Conservation (phyloP, 306 rosid species). For the Erythrophleum fordii region DNA sequence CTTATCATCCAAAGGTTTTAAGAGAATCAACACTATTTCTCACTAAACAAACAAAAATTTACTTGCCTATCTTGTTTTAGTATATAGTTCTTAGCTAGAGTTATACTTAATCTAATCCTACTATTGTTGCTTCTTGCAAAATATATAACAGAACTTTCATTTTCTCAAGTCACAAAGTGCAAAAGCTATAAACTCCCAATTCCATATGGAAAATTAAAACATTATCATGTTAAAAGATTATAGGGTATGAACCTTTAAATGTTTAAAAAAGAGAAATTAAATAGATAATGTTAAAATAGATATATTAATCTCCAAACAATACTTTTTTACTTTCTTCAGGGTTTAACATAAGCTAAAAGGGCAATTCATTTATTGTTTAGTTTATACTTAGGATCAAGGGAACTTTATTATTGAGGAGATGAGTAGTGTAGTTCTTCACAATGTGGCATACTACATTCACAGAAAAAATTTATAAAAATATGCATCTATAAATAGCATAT, state of each 20-base stretch:
- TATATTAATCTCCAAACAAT: neutral
- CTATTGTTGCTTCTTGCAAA: constrained; percentile 76
- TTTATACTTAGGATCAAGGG: constrained; percentile 88
- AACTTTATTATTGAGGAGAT: constrained; percentile 72
- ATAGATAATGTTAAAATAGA: neutral
- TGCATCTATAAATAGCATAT: constrained; percentile 12
- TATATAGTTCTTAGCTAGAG: constrained; percentile 59
- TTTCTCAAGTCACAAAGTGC: neutral
- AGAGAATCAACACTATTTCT: no score
- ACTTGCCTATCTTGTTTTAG: constrained; percentile 52
- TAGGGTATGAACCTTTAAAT: neutral
- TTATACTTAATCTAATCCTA: constrained; percentile 68
- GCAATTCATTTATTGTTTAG: constrained; percentile 3
- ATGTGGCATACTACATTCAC: constrained; percentile 78
- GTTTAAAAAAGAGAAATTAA: neutral
- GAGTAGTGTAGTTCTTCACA: constrained; percentile 86
- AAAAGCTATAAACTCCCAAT: neutral
- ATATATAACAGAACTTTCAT: constrained; percentile 3
- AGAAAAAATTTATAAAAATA: constrained; percentile 26
- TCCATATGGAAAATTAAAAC: neutral
- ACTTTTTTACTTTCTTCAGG: constrained; percentile 10
- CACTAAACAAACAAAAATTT: no score
- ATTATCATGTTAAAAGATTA: neutral
- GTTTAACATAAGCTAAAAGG: neutral
- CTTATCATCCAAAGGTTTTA: no score